A percentile compares a stretch with the other conserved stretches of the same genome.
phyloP scores from a whole-genome alignment of 345 rosid species.

The Lepidium didymum region DNA sequence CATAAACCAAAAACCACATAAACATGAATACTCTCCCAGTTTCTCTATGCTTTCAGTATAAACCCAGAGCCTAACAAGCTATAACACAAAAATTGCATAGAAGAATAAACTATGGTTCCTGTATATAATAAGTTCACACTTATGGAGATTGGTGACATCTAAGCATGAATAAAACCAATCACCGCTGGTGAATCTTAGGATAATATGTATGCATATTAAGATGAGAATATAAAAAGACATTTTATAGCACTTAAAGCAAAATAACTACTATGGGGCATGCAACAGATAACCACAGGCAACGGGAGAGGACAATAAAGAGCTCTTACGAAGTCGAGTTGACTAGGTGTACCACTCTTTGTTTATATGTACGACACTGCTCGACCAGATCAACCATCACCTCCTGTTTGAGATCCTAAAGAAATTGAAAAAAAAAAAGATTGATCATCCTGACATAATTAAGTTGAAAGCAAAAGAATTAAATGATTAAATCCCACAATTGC shows the following conservation, averaged over 20 bases:
- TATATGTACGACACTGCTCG: slow-evolving; percentile 93
- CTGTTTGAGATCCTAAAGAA: slow-evolving; percentile 78
- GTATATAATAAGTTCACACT: background rate
- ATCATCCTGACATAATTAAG: background rate
- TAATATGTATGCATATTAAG: background rate
- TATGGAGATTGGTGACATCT: background rate
- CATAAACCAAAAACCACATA: background rate
- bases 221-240: background rate
- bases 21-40: background rate
- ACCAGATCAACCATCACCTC: slow-evolving; percentile 96
- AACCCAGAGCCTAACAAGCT: background rate
- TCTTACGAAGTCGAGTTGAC: slow-evolving; percentile 95
- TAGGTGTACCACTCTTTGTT: slow-evolving; percentile 96
- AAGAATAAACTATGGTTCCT: background rate
- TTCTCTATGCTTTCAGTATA: background rate
- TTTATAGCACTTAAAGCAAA: background rate
- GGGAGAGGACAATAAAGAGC: slow-evolving; percentile 15
- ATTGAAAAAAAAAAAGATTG: slow-evolving; percentile 6
- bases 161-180: slow-evolving; percentile 3
- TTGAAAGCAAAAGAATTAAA: background rate
- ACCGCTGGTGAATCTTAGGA: background rate
- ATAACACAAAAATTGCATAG: background rate
- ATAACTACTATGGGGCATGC: background rate
- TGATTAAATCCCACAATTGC: background rate
- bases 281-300: slow-evolving; percentile 14